Base-by-base conservation (phyloP, 306 rosid genomes). In the Acacia acuminata region DNA sequence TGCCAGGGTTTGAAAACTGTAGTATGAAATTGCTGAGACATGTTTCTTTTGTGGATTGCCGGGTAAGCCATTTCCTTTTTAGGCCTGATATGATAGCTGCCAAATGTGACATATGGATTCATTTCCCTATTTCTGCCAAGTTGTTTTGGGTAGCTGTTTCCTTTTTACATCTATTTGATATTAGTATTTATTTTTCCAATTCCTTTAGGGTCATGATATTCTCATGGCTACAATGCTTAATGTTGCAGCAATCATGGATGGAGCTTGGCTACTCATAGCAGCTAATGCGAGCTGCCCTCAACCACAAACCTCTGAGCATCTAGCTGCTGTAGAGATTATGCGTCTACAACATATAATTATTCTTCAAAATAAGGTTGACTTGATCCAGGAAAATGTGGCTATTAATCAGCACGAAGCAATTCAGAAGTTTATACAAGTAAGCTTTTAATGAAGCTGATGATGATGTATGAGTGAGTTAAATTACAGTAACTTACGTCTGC, bases 211-310 rank as follows among this genome's bases (percentile, higher is more conserved):
- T 71, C 99, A 95, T 13, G 99, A 95, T 91, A 95, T 95, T 93
- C 99, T 95, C 85, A 93, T 95, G 97, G 99, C 99, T 85, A 95
- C 99, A 45, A 95, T 95, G 99, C 98, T 95, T 83, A 95, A 95
- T 75, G 99, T 98, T 75, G 99, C 99, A 19, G 99, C 98, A 36
- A 95, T 95, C 82, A 95, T 95, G 99, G 99, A 95, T 47, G 99
- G 99, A 68, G 99, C 99, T 75, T 81, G 92, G 75, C 92, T 95
- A 77, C 92, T 95, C 66, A 95, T 95, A 53, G 99, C 99, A 83
- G 99, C 99, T 34, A 95, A 93, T 83, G 99, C 93, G 88, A 95
- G 99, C 75, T 95, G 99, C 53, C 99, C 99, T 15, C 99, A 93
- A 79, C 99, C 98, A 77, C 99, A 95, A 82, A 95, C 99, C 19